Percentiles rank a stretch among this genome's conserved stretches.
These are phyloP conservation scores for Cutaneotrichosporon spelunceum DNA, from an alignment of 1,284 basidiomycete genomes.

Conservation along the genomic window DNA sequence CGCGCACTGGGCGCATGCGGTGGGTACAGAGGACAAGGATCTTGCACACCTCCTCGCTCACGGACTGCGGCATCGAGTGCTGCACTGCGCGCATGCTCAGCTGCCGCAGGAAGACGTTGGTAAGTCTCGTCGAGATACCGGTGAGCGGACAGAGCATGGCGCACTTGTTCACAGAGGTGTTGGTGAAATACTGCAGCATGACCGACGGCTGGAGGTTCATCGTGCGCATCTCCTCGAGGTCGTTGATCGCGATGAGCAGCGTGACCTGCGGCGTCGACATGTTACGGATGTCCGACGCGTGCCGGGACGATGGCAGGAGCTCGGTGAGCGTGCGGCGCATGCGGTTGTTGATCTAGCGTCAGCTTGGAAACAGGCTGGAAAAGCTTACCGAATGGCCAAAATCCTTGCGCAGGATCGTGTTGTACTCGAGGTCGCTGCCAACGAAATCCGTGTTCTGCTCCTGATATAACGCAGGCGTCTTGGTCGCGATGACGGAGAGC, in stretches of 20 bases:
- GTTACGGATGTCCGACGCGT: conserved; percentile 68
- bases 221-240: conserved; percentile 84
- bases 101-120: conserved; percentile 59
- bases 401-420: conserved; percentile 84
- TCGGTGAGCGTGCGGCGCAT: conserved; percentile 65
- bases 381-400: conserved; percentile 68
- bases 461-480: conserved; percentile 80
- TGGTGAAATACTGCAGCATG: conserved; percentile 82
- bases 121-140: conserved; percentile 78
- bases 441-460: conserved; percentile 81
- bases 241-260: conserved; percentile 81
- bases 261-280: conserved; percentile 80
- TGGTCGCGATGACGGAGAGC: conserved; percentile 74
- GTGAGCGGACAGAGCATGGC: conserved; percentile 67
- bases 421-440: conserved; percentile 88
- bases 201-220: conserved; percentile 75
- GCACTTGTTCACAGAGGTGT: conserved; percentile 77
- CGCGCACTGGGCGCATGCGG: conserved; percentile 73
- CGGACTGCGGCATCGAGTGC: conserved; percentile 70
- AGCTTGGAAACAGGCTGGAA: background rate
- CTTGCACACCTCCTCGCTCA: conserved; percentile 70
- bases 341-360: conserved; percentile 61
- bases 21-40: conserved; percentile 81
- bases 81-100: conserved; percentile 70
- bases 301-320: conserved; percentile 62